Percentiles rank a stretch among this genome's conserved stretches.
phyloP scores from a whole-genome alignment of 73 alveolate species.

The Halteria grandinella region DNA sequence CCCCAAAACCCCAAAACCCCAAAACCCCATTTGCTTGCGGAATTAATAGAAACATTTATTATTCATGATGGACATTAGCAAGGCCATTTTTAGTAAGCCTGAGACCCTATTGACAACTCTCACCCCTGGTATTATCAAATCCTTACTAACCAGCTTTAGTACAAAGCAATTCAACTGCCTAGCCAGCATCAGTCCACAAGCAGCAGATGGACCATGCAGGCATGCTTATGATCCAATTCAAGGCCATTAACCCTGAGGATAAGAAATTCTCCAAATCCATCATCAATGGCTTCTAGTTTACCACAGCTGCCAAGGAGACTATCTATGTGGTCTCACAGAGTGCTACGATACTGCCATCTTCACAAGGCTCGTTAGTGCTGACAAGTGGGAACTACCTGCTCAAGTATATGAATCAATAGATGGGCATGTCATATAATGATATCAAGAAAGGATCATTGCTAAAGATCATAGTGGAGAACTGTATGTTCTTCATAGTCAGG shows the following conservation, averaged over 20 bases:
- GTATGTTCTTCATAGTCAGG: conserved; percentile 6
- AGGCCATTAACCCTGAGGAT: not conserved
- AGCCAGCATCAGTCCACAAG: too few relatives aligned
- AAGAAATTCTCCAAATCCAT: conserved; percentile 29
- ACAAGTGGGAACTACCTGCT: conserved; percentile 38
- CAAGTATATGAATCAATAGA: conserved; percentile 6
- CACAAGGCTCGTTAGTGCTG: not conserved
- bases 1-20: too few relatives aligned
- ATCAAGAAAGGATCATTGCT: not conserved
- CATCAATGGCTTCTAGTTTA: conserved; percentile 16
- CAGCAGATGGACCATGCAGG: too few relatives aligned
- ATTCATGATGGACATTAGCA: too few relatives aligned
- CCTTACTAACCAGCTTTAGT: too few relatives aligned
- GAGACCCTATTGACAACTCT: too few relatives aligned
- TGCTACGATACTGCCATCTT: conserved; percentile 10
- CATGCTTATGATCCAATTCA: conserved; percentile 17
- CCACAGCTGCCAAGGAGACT: not conserved
- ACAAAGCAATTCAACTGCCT: too few relatives aligned
- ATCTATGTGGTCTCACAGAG: conserved; percentile 20
- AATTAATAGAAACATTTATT: too few relatives aligned
- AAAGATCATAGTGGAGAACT: conserved; percentile 8
- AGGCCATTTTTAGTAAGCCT: too few relatives aligned
- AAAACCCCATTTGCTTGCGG: too few relatives aligned
- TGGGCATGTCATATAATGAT: not conserved
- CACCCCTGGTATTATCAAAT: too few relatives aligned